Evolutionary conservation across 2,329 filamentous ascomycete species (phyloP), one percentile per base, ranked within the genome.

Genomic region (Cladosporium sp.): DNA sequence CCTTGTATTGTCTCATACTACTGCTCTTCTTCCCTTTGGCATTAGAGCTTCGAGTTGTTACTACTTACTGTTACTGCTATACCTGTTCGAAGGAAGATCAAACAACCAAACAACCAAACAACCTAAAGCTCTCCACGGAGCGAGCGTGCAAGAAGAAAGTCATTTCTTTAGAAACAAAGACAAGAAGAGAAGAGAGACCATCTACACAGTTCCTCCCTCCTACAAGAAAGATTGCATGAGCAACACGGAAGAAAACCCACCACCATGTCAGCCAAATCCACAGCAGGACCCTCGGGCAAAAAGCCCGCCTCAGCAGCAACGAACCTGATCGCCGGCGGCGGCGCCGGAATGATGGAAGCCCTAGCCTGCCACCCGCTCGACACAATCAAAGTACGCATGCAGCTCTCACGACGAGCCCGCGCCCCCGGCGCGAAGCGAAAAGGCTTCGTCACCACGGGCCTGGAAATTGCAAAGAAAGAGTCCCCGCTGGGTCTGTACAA

Each of bases 311-410:
- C 90, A 50, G 87, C 84, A 56, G 91, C 91, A 38, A 91, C 88
- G 41, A 96, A 96, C 71, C 74, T 97, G 63, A 91, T 96, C 63
- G 93, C 93, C 68, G 93, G 93, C 67, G 93, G 93, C 67, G 89
- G 89, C 71, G 93, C 93, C 61, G 93, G 93, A 66, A 96, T 97
- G 92, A 97, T 97, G 91, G 93, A 98, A 74, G 93, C 93, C 42
- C 83, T 98, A 55, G 90, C 77, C 48, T 98, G 93, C 71, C 93
- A 98, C 77, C 93, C 93, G 55, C 80, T 97, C 52, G 89, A 96
- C 71, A 96, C 91, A 53, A 95, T 97, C 77, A 96, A 98, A 80
- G 93, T 98, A 55, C 90, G 93, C 61, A 98, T 98, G 94, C 93
- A 98, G 75, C 85, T 98, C 53, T 97, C 93, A 50, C 81, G 86